These are phyloP conservation scores for Paraglomus brasilianum DNA, from an alignment of 192 early-diverging fungal genomes.

Conservation along the genomic window DNA sequence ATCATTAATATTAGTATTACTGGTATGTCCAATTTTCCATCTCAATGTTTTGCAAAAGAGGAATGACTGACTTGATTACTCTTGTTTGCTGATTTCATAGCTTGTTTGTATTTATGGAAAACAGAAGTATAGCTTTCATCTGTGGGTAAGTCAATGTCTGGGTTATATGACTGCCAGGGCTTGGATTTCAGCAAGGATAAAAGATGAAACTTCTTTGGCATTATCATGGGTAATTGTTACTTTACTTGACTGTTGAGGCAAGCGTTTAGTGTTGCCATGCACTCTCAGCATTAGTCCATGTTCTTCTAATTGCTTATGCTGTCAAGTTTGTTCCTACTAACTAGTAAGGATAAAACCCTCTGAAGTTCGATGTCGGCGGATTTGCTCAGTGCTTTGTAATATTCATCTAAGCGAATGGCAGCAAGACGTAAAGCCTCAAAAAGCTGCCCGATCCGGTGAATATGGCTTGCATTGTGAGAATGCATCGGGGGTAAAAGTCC, in stretches of 20 bases:
- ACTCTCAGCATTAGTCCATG: background rate
- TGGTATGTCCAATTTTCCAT: background rate
- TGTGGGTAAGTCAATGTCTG: background rate
- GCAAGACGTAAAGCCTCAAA: no score
- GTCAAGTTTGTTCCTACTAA: background rate
- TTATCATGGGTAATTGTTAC: background rate
- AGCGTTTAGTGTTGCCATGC: constrained; percentile 1
- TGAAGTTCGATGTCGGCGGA: no score
- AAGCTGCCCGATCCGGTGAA: no score
- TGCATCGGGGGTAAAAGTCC: no score
- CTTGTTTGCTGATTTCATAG: background rate
- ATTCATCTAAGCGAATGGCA: no score
- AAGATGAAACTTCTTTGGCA: background rate
- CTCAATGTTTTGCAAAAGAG: background rate
- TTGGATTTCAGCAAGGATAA: background rate
- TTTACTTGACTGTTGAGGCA: background rate
- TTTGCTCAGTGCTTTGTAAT: no score
- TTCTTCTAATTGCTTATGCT: constrained; percentile 6
- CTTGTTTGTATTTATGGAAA: background rate
- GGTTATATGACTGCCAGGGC: background rate
- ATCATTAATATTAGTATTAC: background rate
- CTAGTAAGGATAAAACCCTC: no score
- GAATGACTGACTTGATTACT: background rate
- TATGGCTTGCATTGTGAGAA: no score
- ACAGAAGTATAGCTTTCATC: background rate